phyloP scores from a whole-genome alignment of 2,329 filamentous ascomycete genomes.

The Diaporthe humulicola region DNA sequence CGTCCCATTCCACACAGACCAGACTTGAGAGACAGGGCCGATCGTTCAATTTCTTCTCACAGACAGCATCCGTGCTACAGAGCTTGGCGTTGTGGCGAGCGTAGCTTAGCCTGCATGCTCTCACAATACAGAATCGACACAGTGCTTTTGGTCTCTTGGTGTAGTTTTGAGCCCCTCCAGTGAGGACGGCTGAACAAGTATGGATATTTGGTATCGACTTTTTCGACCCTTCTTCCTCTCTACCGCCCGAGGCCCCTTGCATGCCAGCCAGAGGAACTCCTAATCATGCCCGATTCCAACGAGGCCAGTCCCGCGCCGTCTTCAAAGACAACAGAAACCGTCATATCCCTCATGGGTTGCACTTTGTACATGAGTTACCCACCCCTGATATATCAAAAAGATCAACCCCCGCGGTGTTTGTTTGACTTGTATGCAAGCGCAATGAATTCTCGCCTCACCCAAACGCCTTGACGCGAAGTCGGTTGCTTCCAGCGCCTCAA shows the following conservation, averaged over 20 bases:
- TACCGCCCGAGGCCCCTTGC: slow-evolving; percentile 19
- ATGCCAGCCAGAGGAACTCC: slow-evolving; percentile 1
- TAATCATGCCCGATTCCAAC: slow-evolving; percentile 3
- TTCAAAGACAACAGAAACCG: slow-evolving; percentile 17
- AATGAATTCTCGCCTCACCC: slow-evolving; percentile 29
- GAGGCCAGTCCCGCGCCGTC: slow-evolving; percentile 29
- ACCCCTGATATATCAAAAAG: neutral
- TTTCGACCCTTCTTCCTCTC: slow-evolving; percentile 19
- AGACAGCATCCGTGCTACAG: neutral
- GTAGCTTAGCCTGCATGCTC: neutral
- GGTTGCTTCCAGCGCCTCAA: slow-evolving; percentile 35
- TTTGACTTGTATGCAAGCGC: slow-evolving; percentile 36
- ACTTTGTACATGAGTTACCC: slow-evolving; percentile 19
- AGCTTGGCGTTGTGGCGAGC: neutral
- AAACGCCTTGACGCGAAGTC: slow-evolving; percentile 38
- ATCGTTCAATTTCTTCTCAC: neutral
- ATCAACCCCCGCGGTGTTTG: neutral
- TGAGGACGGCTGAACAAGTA: slow-evolving; percentile 6
- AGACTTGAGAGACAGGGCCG: neutral
- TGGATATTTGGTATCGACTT: slow-evolving; percentile 34
- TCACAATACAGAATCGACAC: neutral
- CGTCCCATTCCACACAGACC: neutral
- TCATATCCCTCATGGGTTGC: slow-evolving; percentile 20
- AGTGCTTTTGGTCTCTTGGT: neutral
- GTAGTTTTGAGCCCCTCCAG: slow-evolving; percentile 27